phyloP scores from a whole-genome alignment of 2,329 filamentous ascomycete genomes.

The Thyridium curvatum region DNA sequence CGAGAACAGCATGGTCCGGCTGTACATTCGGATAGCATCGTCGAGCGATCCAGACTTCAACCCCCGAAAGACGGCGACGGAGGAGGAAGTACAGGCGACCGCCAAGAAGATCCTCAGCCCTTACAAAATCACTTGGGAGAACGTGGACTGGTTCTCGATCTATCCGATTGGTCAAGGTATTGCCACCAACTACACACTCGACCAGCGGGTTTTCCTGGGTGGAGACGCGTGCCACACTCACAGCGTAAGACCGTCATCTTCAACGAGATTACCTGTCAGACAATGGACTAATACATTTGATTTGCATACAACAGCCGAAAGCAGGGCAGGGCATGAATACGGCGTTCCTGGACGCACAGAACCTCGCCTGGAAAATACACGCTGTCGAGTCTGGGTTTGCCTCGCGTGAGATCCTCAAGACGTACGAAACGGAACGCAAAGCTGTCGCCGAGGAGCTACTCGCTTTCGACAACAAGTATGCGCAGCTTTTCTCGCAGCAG shows the following conservation, averaged over 20 bases:
- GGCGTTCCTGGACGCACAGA: slow-evolving; percentile 74
- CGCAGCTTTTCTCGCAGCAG: slow-evolving; percentile 75
- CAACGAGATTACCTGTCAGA: slow-evolving; percentile 40
- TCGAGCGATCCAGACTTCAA: slow-evolving; percentile 56
- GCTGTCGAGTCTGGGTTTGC: slow-evolving; percentile 81
- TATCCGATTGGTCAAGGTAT: slow-evolving; percentile 74
- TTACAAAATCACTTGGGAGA: slow-evolving; percentile 61
- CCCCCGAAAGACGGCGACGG: slow-evolving; percentile 56
- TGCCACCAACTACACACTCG: slow-evolving; percentile 59
- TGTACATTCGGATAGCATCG: slow-evolving; percentile 63
- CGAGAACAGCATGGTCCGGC: slow-evolving; percentile 61
- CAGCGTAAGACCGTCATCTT: slow-evolving; percentile 32
- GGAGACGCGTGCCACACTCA: slow-evolving; percentile 78
- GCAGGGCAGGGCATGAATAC: slow-evolving; percentile 78
- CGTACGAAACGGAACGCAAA: slow-evolving; percentile 83
- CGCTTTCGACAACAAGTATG: slow-evolving; percentile 82
- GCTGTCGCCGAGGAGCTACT: slow-evolving; percentile 78
- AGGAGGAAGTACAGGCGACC: slow-evolving; percentile 56
- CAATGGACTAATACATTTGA: slow-evolving; percentile 31
- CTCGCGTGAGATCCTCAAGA: slow-evolving; percentile 65
- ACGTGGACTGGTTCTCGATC: slow-evolving; percentile 68
- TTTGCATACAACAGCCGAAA: slow-evolving; percentile 68
- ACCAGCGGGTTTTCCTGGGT: slow-evolving; percentile 66
- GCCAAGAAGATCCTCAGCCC: slow-evolving; percentile 61
- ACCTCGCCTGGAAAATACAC: slow-evolving; percentile 95